Evolutionary conservation across 2,329 filamentous ascomycete genomes (phyloP).

Genomic region (Polychaeton citri): DNA sequence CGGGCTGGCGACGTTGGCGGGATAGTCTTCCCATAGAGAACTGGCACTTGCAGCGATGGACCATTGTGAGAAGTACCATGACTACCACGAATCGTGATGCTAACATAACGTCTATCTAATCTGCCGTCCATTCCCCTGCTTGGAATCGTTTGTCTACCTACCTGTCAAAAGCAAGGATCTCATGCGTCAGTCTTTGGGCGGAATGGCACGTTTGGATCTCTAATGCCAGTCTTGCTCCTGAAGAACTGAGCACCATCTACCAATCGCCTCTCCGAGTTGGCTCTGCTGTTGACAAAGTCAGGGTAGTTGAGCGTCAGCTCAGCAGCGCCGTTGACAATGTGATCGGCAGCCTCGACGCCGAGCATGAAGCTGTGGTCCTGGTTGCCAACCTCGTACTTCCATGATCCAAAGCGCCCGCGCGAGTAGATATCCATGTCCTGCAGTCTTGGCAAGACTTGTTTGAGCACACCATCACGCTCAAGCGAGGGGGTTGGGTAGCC

Average conservation of each 20-base stretch:
- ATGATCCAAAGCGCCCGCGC: slow-evolving; percentile 92
- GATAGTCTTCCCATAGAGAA: too few species aligned
- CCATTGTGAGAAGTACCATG: too few species aligned
- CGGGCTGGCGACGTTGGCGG: too few species aligned
- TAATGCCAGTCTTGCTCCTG: slow-evolving; percentile 27
- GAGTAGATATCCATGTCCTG: slow-evolving; percentile 87
- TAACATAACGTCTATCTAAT: too few species aligned
- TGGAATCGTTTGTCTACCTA: too few species aligned
- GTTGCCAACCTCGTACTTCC: slow-evolving; percentile 95
- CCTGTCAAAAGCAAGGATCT: too few species aligned
- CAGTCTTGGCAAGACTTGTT: slow-evolving; percentile 82
- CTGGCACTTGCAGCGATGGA: too few species aligned
- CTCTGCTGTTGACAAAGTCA: slow-evolving; percentile 76
- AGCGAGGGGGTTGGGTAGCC: slow-evolving; percentile 92
- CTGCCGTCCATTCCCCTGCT: too few species aligned
- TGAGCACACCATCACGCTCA: slow-evolving; percentile 90
- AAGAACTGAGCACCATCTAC: slow-evolving; percentile 49
- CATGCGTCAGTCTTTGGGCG: neutral
- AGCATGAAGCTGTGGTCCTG: slow-evolving; percentile 98
- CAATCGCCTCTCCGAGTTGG: slow-evolving; percentile 52
- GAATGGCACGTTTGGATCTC: slow-evolving; percentile 12
- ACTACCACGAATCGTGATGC: too few species aligned
- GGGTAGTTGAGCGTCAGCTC: slow-evolving; percentile 94
- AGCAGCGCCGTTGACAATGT: slow-evolving; percentile 76
- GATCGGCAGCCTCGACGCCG: slow-evolving; percentile 83